Evolutionary conservation across 2,329 filamentous ascomycete species (phyloP).

Genomic region (Basipetospora chlamydospora): DNA sequence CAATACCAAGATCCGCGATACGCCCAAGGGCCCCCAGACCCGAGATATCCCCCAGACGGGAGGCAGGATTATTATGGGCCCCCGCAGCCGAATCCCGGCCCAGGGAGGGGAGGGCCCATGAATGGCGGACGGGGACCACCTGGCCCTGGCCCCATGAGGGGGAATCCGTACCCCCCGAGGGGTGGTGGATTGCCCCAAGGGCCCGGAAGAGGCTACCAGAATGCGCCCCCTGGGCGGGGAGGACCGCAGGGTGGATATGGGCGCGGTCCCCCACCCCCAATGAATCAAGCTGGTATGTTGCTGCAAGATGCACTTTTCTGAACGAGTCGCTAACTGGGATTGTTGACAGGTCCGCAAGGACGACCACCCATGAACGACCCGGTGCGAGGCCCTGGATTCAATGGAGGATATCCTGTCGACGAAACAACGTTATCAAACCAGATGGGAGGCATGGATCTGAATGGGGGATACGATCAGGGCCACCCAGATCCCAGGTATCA

Average conservation of each 20-base stretch:
- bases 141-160: constrained; percentile 11
- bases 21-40: constrained; percentile 24
- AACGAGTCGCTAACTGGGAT: neutral
- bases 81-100: constrained; percentile 16
- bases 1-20: constrained; percentile 32
- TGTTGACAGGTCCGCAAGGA: constrained; percentile 11
- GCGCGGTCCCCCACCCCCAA: constrained; percentile 18
- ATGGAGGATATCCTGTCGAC: constrained; percentile 9
- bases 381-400: constrained; percentile 11
- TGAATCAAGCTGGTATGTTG: constrained; percentile 18
- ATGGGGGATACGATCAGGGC: constrained; percentile 6
- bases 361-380: constrained; percentile 12
- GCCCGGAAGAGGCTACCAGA: constrained; percentile 6
- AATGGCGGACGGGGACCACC: neutral
- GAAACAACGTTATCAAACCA: constrained; percentile 25
- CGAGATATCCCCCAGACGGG: constrained; percentile 21
- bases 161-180: constrained; percentile 24
- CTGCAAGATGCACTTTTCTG: neutral
- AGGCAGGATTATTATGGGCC: constrained; percentile 29
- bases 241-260: constrained; percentile 11
- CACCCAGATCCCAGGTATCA: neutral
- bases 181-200: constrained; percentile 8
- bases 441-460: constrained; percentile 23
- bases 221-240: constrained; percentile 14
- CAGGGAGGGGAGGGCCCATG: constrained; percentile 28